Evolutionary conservation across 1,284 basidiomycete genomes (phyloP).

Genomic region (Thelephora terrestris): DNA sequence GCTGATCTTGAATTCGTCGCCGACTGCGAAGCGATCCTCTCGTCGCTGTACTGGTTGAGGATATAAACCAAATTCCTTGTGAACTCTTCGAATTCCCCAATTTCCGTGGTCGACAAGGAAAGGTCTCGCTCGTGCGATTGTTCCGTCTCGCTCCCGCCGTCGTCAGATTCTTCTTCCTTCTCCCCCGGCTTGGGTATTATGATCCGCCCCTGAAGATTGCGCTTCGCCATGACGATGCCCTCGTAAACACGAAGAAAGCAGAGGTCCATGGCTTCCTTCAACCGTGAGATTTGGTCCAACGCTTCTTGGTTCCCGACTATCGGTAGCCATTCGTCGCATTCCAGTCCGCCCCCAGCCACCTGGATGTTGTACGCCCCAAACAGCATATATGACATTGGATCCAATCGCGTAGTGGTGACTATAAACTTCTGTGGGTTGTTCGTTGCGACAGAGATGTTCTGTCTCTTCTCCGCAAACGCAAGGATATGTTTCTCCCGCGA

Average conservation of each 20-base stretch:
- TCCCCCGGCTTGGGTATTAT: constrained; percentile 38
- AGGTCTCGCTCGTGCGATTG: constrained; percentile 26
- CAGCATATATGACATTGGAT: constrained; percentile 86
- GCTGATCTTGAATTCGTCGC: constrained; percentile 51
- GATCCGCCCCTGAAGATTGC: constrained; percentile 21
- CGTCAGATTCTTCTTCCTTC: constrained; percentile 48
- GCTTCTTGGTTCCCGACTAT: constrained; percentile 71
- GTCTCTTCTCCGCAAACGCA: constrained; percentile 81
- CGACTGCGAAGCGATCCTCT: constrained; percentile 45
- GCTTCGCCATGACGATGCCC: constrained; percentile 54
- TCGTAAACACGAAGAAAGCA: constrained; percentile 91
- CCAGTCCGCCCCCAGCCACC: constrained; percentile 58
- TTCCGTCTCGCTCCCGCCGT: constrained; percentile 35
- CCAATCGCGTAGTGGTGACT: constrained; percentile 77
- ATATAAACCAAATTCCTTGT: constrained; percentile 68
- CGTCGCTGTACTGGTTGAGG: constrained; percentile 55
- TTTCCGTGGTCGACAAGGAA: constrained; percentile 53
- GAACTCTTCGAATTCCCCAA: constrained; percentile 65
- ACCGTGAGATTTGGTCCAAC: constrained; percentile 76
- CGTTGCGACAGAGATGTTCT: constrained; percentile 48
- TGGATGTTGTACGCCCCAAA: constrained; percentile 82
- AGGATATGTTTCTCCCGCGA: constrained; percentile 70
- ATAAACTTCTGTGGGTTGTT: constrained; percentile 59
- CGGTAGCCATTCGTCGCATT: constrained; percentile 90
- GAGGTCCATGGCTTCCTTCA: constrained; percentile 76